A percentile compares a stretch with the other conserved stretches of the same genome.
Evolutionary conservation across 306 rosid species (phyloP).

Genomic region (Canavalia ensiformis): DNA sequence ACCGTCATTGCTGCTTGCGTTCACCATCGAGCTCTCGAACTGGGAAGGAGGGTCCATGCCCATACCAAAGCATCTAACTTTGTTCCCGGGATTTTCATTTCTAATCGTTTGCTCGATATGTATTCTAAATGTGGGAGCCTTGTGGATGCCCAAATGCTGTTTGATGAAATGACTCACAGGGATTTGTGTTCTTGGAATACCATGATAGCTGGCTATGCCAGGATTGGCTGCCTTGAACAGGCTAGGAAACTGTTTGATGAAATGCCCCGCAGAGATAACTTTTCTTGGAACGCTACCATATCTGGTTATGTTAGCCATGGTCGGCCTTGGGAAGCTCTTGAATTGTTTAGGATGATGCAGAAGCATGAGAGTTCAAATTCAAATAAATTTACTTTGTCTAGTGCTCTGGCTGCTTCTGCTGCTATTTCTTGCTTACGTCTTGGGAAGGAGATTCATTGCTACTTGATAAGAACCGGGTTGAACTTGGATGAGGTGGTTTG

Average conservation of each 20-base stretch:
- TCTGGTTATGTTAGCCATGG: constrained; percentile 61
- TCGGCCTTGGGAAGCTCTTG: constrained; percentile 62
- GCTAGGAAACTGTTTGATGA: constrained; percentile 70
- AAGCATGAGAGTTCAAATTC: constrained; percentile 53
- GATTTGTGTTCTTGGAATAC: constrained; percentile 85
- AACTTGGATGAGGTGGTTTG: constrained; percentile 72
- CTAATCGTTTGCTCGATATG: constrained; percentile 61
- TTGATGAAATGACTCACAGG: constrained; percentile 65
- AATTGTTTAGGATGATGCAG: constrained; percentile 69
- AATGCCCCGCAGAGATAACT: constrained; percentile 72
- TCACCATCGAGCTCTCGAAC: constrained; percentile 64
- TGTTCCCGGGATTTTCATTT: constrained; percentile 57
- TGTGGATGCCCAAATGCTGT: constrained; percentile 61
- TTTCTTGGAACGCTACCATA: constrained; percentile 71
- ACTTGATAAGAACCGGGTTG: constrained; percentile 59
- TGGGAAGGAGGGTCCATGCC: constrained; percentile 62
- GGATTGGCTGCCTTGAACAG: constrained; percentile 53
- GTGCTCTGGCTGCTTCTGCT: constrained; percentile 71
- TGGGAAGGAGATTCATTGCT: constrained; percentile 82
- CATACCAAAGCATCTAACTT: constrained; percentile 68
- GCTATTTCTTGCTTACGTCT: constrained; percentile 54
- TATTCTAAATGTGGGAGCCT: constrained; percentile 70
- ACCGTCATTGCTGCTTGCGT: constrained; percentile 58
- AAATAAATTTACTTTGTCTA: constrained; percentile 62
- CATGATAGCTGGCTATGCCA: constrained; percentile 69